phyloP scores from a whole-genome alignment of 768 basidiomycete genomes.

The Trichaptum fuscoviolaceum region DNA sequence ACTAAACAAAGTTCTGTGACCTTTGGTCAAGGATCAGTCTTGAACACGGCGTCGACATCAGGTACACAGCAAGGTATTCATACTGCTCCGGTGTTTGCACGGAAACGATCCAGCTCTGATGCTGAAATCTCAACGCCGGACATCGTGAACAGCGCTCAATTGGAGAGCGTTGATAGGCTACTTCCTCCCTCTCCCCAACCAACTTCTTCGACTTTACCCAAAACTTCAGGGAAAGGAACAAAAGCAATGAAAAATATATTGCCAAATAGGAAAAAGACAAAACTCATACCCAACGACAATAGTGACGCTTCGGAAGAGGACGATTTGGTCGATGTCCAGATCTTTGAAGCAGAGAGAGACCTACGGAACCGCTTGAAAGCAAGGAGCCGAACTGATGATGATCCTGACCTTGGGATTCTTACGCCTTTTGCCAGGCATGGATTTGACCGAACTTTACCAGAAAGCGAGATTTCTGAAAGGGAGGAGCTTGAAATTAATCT shows the following conservation, averaged over 20 bases:
- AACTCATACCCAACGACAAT: not conserved
- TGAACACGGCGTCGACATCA: not conserved
- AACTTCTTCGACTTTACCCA: not conserved
- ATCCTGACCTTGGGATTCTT: not conserved
- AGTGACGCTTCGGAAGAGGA: conserved; percentile 1
- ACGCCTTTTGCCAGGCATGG: not conserved
- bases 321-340: not conserved
- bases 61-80: not conserved
- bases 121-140: not conserved
- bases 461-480: conserved; percentile 22
- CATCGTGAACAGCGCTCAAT: not conserved
- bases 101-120: not conserved
- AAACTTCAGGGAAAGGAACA: not conserved
- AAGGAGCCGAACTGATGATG: not conserved
- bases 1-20: not conserved
- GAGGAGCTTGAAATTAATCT: conserved; percentile 49
- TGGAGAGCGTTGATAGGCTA: not conserved
- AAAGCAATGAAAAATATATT: not conserved
- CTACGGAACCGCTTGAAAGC: not conserved
- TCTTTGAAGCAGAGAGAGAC: not conserved
- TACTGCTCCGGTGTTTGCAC: not conserved
- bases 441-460: not conserved
- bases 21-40: not conserved
- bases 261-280: not conserved
- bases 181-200: not conserved